phyloP scores from a whole-genome alignment of 345 rosid genomes.

The Psidium guajava region DNA sequence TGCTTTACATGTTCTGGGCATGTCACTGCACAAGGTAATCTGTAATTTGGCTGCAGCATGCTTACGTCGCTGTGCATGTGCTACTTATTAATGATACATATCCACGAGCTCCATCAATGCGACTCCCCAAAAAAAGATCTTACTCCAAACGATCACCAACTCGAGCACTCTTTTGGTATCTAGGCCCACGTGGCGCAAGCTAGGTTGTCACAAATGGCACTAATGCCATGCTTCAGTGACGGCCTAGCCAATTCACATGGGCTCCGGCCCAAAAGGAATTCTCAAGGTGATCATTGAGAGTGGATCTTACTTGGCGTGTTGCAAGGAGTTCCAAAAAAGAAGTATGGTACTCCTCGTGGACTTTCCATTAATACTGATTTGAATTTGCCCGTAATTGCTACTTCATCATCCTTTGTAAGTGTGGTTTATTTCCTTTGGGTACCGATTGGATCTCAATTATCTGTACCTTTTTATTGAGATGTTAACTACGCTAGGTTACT shows the following conservation, averaged over 20 bases:
- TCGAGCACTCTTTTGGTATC: not conserved
- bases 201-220: not conserved
- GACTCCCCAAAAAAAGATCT: not conserved
- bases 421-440: not conserved
- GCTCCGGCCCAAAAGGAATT: not conserved
- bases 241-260: not conserved
- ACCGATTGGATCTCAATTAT: not conserved
- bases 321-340: not conserved
- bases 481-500: not conserved
- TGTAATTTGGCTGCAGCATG: not conserved
- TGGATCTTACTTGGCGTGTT: not conserved
- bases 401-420: not conserved
- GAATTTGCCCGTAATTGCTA: not conserved
- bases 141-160: not conserved
- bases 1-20: slow-evolving; percentile 56
- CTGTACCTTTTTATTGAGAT: not conserved
- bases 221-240: not conserved
- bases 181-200: not conserved
- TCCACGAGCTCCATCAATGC: not conserved
- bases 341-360: not conserved
- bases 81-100: not conserved
- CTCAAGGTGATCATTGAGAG: not conserved
- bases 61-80: not conserved
- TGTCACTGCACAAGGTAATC: slow-evolving; percentile 55
- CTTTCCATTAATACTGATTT: not conserved